Base-by-base conservation (phyloP, 768 basidiomycete species). In the Glaciozyma antarctica region DNA sequence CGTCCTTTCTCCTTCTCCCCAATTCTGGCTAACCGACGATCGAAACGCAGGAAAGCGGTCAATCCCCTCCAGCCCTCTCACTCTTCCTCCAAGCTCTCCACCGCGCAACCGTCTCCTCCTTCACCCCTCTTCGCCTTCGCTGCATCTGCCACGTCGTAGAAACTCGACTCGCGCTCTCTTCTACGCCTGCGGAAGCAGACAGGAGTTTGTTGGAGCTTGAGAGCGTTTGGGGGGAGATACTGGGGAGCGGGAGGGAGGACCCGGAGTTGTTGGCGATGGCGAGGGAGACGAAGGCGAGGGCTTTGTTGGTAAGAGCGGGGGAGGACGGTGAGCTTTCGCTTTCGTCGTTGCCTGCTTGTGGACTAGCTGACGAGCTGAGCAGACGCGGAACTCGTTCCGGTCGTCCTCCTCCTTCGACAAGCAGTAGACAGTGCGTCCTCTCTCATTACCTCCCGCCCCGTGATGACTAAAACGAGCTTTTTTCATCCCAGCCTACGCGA, bases 141-240 rank as follows among this genome's bases (percentile, higher is more conserved):
- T 26, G 41, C 4, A 43, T 64, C 57, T n/a, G 52, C 51, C 5
- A 51, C 17, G 16, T 59, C 41, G 19, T 59, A 9, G 22, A 21
- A 7, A 15, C 4, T 15, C 63, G 58, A 12, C 57, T 48, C 3
- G 12, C 44, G n/a, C 28, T 58, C 16, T 44, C 58, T 26, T 28
- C 22, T 5, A 19, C 44, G 5, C 8, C 34, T 7, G 55, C 15
- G 17, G 62, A 58, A n/a, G 62, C 62, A 5, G 17, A n/a, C 44
- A 22, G 63, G 10, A 54, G 58, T 3, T 30, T 64, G 44, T 2
- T 21, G 8, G 58, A 64, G 44, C 51, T 64, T 7, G 63, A 59
- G 19, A 26, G 24, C 28, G 63, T 16, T 17, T 60, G 57, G 63
- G 49, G 28, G 12, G 51, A 43, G 26, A 22, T 64, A 16, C 38